Evolutionary conservation across 2,329 filamentous ascomycete genomes (phyloP).

Genomic region (Fusarium sp.): DNA sequence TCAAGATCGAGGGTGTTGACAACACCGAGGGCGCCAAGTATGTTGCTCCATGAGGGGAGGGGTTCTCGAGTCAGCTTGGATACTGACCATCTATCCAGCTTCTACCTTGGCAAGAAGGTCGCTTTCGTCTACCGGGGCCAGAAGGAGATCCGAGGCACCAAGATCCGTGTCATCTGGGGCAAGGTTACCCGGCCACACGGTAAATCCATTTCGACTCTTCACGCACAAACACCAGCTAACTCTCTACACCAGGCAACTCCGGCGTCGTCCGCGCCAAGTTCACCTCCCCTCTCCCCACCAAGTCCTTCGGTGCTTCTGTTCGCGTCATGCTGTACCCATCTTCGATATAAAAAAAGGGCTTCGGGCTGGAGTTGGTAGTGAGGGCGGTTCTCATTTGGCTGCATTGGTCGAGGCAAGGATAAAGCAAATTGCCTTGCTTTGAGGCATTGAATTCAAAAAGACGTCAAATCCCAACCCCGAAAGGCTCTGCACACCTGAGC

Average conservation of each 20-base stretch:
- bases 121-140: constrained; percentile 98
- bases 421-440: constrained; percentile 64
- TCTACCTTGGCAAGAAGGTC: constrained; percentile 99
- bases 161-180: constrained; percentile 99
- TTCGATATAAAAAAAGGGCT: constrained; percentile 86
- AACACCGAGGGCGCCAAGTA: constrained; percentile 89
- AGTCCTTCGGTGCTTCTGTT: constrained; percentile 96
- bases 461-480: constrained; percentile 55
- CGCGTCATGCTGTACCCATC: constrained; percentile 98
- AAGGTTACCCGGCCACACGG: constrained; percentile 97
- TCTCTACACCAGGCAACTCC: constrained; percentile 79
- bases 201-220: constrained; percentile 58
- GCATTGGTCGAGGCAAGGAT: constrained; percentile 70
- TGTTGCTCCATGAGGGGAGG: constrained; percentile 48
- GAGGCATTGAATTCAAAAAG: constrained; percentile 67
- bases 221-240: constrained; percentile 25
- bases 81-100: constrained; percentile 61
- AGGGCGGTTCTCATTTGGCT: constrained; percentile 72
- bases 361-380: constrained; percentile 71
- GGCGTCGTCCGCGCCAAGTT: constrained; percentile 99
- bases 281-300: constrained; percentile 93
- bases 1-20: constrained; percentile 99
- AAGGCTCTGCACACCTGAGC: constrained; percentile 41
- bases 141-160: constrained; percentile 95
- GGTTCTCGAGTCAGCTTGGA: constrained; percentile 7